phyloP scores from a whole-genome alignment of 805 yeast species.

The Candida qinlingensis region DNA sequence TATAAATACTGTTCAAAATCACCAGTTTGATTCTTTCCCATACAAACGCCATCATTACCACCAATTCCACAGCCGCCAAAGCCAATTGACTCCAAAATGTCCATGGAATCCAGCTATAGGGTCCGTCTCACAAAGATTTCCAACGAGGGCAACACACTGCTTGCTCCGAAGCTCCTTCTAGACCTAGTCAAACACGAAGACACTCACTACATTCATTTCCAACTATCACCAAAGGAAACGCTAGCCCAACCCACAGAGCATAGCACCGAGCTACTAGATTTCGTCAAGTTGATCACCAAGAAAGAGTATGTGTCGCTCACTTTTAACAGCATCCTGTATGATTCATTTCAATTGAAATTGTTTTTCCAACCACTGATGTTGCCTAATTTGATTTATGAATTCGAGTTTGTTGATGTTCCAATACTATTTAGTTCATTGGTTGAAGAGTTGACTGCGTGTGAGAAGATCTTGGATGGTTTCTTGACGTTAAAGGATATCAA shows the following conservation, averaged over 20 bases:
- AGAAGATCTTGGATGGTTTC: constrained; percentile 2
- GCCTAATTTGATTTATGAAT: constrained; percentile 22
- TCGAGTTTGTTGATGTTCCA: constrained; percentile 15
- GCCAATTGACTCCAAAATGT: neutral
- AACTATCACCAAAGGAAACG: constrained; percentile 1
- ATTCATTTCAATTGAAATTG: constrained; percentile 8
- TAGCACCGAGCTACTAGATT: constrained; percentile 8
- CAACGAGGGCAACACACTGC: constrained; percentile 4
- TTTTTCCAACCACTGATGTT: constrained; percentile 21
- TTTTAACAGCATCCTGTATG: constrained; percentile 4
- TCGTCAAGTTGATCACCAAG: constrained; percentile 18
- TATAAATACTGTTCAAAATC: neutral
- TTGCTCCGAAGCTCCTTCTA: neutral
- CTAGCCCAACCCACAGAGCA: neutral
- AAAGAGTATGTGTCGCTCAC: constrained; percentile 21
- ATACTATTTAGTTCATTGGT: constrained; percentile 5
- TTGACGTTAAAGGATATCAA: constrained; percentile 4
- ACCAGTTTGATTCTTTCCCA: neutral
- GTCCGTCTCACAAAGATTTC: constrained; percentile 19
- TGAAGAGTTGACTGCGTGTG: constrained; percentile 12
- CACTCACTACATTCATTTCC: constrained; percentile 20
- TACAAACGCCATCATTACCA: neutral
- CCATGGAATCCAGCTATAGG: neutral
- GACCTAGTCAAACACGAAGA: constrained; percentile 13
- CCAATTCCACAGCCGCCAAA: neutral